These are phyloP conservation scores for Plenodomus biglobosus DNA, from an alignment of 2,329 filamentous ascomycete species.

Conservation along the genomic window DNA sequence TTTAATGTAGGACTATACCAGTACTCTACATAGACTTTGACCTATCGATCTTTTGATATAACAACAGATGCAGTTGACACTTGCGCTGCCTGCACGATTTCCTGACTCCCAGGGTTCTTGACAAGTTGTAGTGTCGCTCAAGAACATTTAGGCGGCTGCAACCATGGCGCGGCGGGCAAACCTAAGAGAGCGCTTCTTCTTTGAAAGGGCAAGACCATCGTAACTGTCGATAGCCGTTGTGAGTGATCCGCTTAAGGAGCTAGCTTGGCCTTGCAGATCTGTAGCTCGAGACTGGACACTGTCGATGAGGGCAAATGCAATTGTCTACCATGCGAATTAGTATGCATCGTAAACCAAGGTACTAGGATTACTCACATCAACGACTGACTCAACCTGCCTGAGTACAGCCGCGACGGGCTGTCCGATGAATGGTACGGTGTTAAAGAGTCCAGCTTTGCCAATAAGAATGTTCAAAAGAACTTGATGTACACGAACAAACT, in stretches of 20 bases:
- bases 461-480: conserved; percentile 20
- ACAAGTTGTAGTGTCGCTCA: too few species aligned
- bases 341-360: neutral
- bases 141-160: too few species aligned
- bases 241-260: neutral
- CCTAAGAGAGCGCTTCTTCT: too few species aligned
- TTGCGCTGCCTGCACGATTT: too few species aligned
- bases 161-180: too few species aligned
- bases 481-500: conserved; percentile 23
- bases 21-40: too few species aligned
- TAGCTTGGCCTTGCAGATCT: neutral
- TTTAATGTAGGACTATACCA: too few species aligned
- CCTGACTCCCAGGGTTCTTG: too few species aligned
- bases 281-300: neutral
- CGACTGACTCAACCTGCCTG: conserved; percentile 12
- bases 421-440: conserved; percentile 14
- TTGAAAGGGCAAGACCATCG: neutral
- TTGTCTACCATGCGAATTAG: neutral
- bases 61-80: too few species aligned
- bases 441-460: conserved; percentile 17
- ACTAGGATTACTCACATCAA: conserved; percentile 15
- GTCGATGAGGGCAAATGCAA: neutral
- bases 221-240: neutral
- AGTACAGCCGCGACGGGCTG: conserved; percentile 15
- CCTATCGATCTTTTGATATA: too few species aligned